Evolutionary conservation across 768 basidiomycete species (phyloP).

Genomic region (Coprinellus aureogranulatus): DNA sequence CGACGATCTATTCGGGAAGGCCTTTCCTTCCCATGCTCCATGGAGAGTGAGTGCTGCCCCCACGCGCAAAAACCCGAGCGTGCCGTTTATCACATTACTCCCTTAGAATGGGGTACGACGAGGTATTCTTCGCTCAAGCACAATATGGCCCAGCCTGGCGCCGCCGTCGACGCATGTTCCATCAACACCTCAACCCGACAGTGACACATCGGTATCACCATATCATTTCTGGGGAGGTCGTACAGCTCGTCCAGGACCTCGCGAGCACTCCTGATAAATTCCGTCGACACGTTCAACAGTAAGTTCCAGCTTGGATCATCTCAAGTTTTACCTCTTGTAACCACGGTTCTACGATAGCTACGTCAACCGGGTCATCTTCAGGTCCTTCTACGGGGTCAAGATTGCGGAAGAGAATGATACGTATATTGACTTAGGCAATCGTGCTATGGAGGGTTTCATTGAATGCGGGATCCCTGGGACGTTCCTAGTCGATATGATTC

Average conservation of each 20-base stretch:
- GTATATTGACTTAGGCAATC: conserved; percentile 33
- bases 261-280: background rate
- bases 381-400: background rate
- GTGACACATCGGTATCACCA: conserved; percentile 35
- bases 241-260: background rate
- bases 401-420: conserved; percentile 30
- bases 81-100: too few relatives aligned
- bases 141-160: conserved; percentile 1
- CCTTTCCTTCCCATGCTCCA: conserved; percentile 2
- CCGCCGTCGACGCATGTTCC: conserved; percentile 3
- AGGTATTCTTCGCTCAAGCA: background rate
- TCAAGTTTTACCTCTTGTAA: background rate
- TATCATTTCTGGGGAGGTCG: conserved; percentile 13
- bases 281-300: conserved; percentile 3
- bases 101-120: background rate
- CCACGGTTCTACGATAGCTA: background rate
- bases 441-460: conserved; percentile 22
- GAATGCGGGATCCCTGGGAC: conserved; percentile 21
- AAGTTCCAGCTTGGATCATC: background rate
- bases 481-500: conserved; percentile 15
- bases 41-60: conserved; percentile 3
- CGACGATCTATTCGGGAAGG: conserved; percentile 17
- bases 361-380: background rate
- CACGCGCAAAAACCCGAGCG: background rate
- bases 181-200: conserved; percentile 9